Percentiles rank a stretch among this genome's conserved stretches.
Evolutionary conservation across 1,284 basidiomycete species (phyloP).

Genomic region (Takashimella koratensis): DNA sequence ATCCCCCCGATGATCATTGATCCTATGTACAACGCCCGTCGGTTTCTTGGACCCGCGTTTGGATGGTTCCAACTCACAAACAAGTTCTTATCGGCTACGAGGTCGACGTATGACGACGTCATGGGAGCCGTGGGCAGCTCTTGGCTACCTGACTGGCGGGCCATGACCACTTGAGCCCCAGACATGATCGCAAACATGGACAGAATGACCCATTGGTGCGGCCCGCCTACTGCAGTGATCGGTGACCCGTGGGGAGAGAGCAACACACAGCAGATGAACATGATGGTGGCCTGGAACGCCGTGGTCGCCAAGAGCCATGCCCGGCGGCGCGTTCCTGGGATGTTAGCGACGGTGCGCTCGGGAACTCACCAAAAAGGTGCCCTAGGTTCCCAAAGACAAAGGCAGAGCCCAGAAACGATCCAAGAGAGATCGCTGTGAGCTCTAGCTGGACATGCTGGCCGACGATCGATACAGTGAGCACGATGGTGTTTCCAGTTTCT

Average conservation of each 20-base stretch:
- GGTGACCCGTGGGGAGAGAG: slow-evolving; percentile 22
- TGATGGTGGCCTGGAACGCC: slow-evolving; percentile 19
- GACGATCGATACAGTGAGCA: slow-evolving; percentile 35
- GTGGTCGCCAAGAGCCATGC: slow-evolving; percentile 29
- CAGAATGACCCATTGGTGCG: slow-evolving; percentile 35
- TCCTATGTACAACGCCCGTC: slow-evolving; percentile 30
- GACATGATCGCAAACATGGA: slow-evolving; percentile 38
- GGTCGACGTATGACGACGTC: slow-evolving; percentile 40
- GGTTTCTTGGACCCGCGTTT: slow-evolving; percentile 28
- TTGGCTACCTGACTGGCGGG: slow-evolving; percentile 24
- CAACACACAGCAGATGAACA: slow-evolving; percentile 25
- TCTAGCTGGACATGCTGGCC: slow-evolving; percentile 22
- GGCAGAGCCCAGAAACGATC: slow-evolving; percentile 27
- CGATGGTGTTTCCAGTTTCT: slow-evolving; percentile 45
- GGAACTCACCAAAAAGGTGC: slow-evolving; percentile 30
- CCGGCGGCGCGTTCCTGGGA: slow-evolving; percentile 23
- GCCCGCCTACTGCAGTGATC: slow-evolving; percentile 14
- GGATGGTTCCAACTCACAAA: slow-evolving; percentile 20
- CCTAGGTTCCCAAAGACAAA: slow-evolving; percentile 37
- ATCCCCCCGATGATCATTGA: slow-evolving; percentile 36
- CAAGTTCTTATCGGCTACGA: slow-evolving; percentile 34
- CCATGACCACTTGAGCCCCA: slow-evolving; percentile 40
- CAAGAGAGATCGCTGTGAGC: slow-evolving; percentile 35
- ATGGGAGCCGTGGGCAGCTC: slow-evolving; percentile 38
- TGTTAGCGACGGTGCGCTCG: background rate